Conservation (phyloP, 2,329 filamentous ascomycete genomes). For the Phoma herbarum region DNA sequence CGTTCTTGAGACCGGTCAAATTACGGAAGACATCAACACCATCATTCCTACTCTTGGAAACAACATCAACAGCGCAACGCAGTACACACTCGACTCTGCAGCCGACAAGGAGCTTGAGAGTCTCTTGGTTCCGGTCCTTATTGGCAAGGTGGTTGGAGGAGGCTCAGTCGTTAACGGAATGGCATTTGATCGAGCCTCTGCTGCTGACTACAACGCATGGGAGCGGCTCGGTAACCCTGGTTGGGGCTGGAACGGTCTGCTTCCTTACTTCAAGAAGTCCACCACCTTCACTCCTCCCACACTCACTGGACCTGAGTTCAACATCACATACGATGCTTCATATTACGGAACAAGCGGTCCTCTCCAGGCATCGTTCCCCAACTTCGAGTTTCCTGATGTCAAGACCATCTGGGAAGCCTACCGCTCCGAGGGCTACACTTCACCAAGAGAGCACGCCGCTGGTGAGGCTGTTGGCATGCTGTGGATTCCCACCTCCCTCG, state of each 20-base stretch:
- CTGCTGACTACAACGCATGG: conserved; percentile 60
- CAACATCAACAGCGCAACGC: conserved; percentile 21
- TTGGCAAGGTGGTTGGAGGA: conserved; percentile 44
- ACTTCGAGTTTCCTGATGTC: conserved; percentile 19
- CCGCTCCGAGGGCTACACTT: conserved; percentile 12
- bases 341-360: conserved; percentile 12
- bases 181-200: conserved; percentile 42
- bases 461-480: conserved; percentile 34
- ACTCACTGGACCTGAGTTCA: conserved; percentile 9
- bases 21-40: conserved; percentile 21
- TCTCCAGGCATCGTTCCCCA: conserved; percentile 5
- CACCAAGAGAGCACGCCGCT: conserved; percentile 22
- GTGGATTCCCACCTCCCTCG: conserved; percentile 34
- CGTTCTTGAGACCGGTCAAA: conserved; percentile 31
- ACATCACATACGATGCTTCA: conserved; percentile 9
- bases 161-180: conserved; percentile 31
- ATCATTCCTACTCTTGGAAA: conserved; percentile 24
- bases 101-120: conserved; percentile 33
- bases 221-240: conserved; percentile 60
- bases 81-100: conserved; percentile 27
- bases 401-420: conserved; percentile 18
- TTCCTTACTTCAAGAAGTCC: conserved; percentile 46
- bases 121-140: conserved; percentile 20
- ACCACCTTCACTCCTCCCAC: conserved; percentile 13
- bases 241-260: conserved; percentile 63